These are phyloP conservation scores for Durotheca rogersii DNA, from an alignment of 495 filamentous ascomycete genomes.

Conservation along the genomic window DNA sequence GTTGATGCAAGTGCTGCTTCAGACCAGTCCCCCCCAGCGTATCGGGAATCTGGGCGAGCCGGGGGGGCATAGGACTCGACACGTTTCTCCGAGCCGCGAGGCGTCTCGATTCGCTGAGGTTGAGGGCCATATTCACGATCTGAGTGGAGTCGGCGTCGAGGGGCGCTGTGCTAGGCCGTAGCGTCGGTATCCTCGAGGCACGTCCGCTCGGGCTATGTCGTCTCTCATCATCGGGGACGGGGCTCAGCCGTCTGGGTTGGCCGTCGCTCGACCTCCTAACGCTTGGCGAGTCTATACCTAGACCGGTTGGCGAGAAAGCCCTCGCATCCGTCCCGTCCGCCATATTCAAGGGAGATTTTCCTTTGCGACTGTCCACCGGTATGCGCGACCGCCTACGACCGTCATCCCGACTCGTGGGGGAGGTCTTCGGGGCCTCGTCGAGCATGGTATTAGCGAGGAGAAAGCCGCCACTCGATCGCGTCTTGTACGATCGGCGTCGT, in stretches of 20 bases:
- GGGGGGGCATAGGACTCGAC: slow-evolving; percentile 52
- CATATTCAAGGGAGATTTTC: slow-evolving; percentile 19
- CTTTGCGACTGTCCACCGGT: slow-evolving; percentile 32
- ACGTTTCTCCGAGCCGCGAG: slow-evolving; percentile 57
- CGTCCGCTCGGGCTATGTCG: slow-evolving; percentile 21
- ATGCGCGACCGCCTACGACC: slow-evolving; percentile 32
- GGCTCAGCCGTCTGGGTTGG: slow-evolving; percentile 12
- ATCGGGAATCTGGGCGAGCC: slow-evolving; percentile 45
- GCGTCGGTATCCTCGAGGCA: slow-evolving; percentile 25
- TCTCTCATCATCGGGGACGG: slow-evolving; percentile 16
- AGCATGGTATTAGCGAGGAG: slow-evolving; percentile 44
- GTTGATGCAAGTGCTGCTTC: slow-evolving; percentile 65
- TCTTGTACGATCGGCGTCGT: slow-evolving; percentile 40
- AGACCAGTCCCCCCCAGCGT: slow-evolving; percentile 54
- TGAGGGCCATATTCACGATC: slow-evolving; percentile 88
- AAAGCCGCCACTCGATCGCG: slow-evolving; percentile 47
- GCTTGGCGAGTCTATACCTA: slow-evolving; percentile 21
- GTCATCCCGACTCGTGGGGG: slow-evolving; percentile 19
- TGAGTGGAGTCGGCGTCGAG: slow-evolving; percentile 76
- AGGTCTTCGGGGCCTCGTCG: slow-evolving; percentile 19
- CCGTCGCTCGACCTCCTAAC: slow-evolving; percentile 16
- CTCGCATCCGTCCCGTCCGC: slow-evolving; percentile 9
- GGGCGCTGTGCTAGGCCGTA: slow-evolving; percentile 28
- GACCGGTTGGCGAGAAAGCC: slow-evolving; percentile 3
- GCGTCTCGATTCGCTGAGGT: slow-evolving; percentile 78